Conservation (phyloP, 2,329 filamentous ascomycete species). For the Hypoxylon sp. region DNA sequence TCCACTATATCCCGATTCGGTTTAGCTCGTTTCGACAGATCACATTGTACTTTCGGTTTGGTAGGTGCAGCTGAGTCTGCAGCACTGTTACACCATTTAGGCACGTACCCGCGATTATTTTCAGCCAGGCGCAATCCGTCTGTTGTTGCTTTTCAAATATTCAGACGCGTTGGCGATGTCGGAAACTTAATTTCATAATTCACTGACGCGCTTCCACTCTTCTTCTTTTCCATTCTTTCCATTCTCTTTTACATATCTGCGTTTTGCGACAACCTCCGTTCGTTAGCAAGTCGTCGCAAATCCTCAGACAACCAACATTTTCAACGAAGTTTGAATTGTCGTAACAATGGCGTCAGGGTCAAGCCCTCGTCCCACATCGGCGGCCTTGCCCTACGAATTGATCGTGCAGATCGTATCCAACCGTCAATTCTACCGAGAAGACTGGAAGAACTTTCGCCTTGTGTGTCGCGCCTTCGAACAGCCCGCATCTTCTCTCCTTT, state of each 20-base stretch:
- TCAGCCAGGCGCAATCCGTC: background rate
- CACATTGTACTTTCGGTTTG: background rate
- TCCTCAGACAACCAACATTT: background rate
- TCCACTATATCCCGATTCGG: background rate
- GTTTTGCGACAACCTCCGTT: background rate
- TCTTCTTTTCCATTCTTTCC: background rate
- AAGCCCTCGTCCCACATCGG: background rate
- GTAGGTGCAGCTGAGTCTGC: background rate
- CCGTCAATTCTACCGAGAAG: background rate
- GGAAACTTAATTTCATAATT: background rate
- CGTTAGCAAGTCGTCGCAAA: background rate
- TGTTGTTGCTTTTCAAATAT: background rate
- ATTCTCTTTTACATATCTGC: background rate
- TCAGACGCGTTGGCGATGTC: background rate
- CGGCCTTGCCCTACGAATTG: background rate
- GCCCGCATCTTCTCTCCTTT: slow-evolving; percentile 4
- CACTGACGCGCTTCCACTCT: background rate
- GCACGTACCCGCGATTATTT: background rate
- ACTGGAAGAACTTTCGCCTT: slow-evolving; percentile 9
- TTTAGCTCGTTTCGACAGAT: background rate
- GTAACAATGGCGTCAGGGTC: background rate
- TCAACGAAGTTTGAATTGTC: background rate
- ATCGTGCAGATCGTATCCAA: background rate
- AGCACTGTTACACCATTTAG: background rate
- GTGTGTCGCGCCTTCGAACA: background rate